Base-by-base conservation (phyloP, 225 moss, liverwort and hornwort species). In the Lunularia cruciata region DNA sequence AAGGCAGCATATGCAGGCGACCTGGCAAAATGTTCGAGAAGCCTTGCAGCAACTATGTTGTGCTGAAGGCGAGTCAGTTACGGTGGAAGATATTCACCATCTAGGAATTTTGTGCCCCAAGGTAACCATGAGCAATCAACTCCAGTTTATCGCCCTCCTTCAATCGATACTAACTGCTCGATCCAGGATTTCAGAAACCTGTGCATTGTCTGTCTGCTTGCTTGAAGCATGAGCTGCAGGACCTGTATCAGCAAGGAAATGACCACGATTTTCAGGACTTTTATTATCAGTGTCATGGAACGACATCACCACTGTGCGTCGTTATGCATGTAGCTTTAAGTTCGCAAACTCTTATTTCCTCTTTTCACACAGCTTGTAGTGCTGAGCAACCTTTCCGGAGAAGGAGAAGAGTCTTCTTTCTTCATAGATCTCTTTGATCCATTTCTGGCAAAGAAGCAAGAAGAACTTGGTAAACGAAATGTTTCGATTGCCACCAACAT, bases 1-100 rank as follows among this genome's bases (percentile, higher is more conserved):
- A 71, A 85, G 89, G 68, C 91, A 91, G 60, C 86, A 82, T 64
- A 91, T 94, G 86, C 91, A 91, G 65, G 81, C 94, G 65, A 94
- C 94, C 45, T 94, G 94, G 94, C 73, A 51, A 13, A 94, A 83
- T 54, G 91, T 89, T 40, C 85, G 83, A 77, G 76, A 83, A 78
- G 81, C 91, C 13, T 73, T 94, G 79, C 87, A 76, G 83, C 79
- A 87, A 47, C 87, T 94, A 59, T 86, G 86, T 77, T 81, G 71
- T 81, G 68, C 46, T 12, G 55, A 74, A 56, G 83, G 74, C 39
- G 77, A 86, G 51, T 72, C 73, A 75, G 63, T 80, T 47, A 73
- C 43, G 32, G 78, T 78, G 35, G 70, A 85, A 77, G 83, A 85
- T 78, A 81, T 94, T 3, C 85, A 89, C 61, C 68, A 74, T 43